Evolutionary conservation across 2,329 filamentous ascomycete species (phyloP).

Genomic region (Mycosphaerella arachidis): DNA sequence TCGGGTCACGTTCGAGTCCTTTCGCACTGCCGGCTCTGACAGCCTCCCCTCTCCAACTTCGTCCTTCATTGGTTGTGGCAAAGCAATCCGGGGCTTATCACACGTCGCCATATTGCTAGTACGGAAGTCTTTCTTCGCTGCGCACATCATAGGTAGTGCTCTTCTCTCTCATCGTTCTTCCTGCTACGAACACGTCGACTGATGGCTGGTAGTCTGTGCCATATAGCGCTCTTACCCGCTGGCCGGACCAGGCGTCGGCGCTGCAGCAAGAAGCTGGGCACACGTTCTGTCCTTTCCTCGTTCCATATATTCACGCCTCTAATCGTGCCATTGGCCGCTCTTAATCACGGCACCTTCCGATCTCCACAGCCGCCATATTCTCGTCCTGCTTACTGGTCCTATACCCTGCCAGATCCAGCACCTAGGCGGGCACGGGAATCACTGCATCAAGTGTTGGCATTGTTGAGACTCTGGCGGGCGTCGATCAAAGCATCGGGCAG

Average conservation of each 20-base stretch:
- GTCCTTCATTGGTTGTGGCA: constrained; percentile 18
- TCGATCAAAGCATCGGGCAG: background rate
- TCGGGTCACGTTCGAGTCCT: constrained; percentile 2
- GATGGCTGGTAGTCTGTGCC: constrained; percentile 18
- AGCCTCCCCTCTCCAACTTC: background rate
- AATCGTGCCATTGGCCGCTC: constrained; percentile 19
- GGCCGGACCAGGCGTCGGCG: constrained; percentile 14
- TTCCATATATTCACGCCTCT: constrained; percentile 3
- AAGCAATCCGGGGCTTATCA: constrained; percentile 18
- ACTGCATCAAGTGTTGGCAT: constrained; percentile 9
- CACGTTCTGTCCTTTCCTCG: constrained; percentile 9
- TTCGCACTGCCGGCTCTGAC: background rate
- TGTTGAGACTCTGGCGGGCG: background rate
- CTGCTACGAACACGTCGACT: constrained; percentile 9
- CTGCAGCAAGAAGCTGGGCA: constrained; percentile 11
- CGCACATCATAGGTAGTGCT: constrained; percentile 18
- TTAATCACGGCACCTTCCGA: constrained; percentile 15
- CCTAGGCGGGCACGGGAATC: constrained; percentile 4
- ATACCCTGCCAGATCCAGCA: constrained; percentile 8
- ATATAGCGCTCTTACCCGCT: constrained; percentile 11
- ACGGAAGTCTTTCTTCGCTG: constrained; percentile 15
- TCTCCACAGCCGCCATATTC: constrained; percentile 13
- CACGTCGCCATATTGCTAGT: constrained; percentile 13
- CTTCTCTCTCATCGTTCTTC: constrained; percentile 5
- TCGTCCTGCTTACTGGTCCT: constrained; percentile 9